A percentile compares a stretch with the other conserved stretches of the same genome.
These are phyloP conservation scores for Thalassiosira exigua DNA, from an alignment of 352 stramenopile species.

Conservation along the genomic window DNA sequence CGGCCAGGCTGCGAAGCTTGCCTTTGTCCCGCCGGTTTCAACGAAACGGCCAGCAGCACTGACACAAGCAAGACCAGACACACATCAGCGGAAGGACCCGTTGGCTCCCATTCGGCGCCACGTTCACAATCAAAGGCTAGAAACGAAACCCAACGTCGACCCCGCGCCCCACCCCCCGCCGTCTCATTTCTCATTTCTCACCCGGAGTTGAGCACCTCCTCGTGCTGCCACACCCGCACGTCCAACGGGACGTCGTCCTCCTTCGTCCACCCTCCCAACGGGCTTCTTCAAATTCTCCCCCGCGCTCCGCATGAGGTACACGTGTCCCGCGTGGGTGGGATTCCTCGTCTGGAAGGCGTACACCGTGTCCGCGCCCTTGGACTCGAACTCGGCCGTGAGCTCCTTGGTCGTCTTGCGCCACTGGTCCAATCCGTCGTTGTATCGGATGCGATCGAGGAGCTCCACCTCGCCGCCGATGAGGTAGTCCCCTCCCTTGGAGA, in stretches of 20 bases:
- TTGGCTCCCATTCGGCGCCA: too few species aligned
- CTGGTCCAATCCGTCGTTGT: constrained; percentile 97
- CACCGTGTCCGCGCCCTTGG: constrained; percentile 95
- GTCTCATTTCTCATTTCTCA: too few species aligned
- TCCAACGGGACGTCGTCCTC: constrained; percentile 97
- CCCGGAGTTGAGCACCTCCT: constrained; percentile 84
- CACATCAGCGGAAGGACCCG: too few species aligned
- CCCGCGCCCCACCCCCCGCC: too few species aligned
- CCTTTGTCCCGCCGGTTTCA: too few species aligned
- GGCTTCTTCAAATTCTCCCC: constrained; percentile 93
- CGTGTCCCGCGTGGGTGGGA: constrained; percentile 96
- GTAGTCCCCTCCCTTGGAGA: constrained; percentile 93
- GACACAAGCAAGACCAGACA: too few species aligned
- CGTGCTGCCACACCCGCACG: constrained; percentile 96
- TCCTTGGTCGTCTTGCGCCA: constrained; percentile 94
- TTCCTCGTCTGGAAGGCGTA: constrained; percentile 98
- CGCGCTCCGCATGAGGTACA: constrained; percentile 97
- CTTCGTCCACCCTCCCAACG: constrained; percentile 98
- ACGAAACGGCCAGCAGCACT: too few species aligned
- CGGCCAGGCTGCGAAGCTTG: too few species aligned
- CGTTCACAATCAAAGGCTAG: too few species aligned
- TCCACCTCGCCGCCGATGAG: constrained; percentile 96
- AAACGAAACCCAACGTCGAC: too few species aligned
- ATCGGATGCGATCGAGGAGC: constrained; percentile 93
- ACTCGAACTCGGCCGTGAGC: constrained; percentile 92